Evolutionary conservation across 2,329 filamentous ascomycete genomes (phyloP).

Genomic region (Colletotrichum sp.): DNA sequence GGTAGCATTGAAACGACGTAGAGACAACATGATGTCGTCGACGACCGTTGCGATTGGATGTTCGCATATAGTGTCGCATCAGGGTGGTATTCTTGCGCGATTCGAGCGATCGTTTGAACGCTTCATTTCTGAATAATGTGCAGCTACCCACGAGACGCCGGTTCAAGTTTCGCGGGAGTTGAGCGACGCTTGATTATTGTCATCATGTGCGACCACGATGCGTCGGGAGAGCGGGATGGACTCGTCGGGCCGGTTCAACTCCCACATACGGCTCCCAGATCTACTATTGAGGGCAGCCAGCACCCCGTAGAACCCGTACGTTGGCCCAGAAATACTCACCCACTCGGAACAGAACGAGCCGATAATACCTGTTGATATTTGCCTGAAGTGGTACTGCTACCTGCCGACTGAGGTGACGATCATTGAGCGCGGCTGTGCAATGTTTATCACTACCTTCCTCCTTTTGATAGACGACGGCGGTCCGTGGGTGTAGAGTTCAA

Average conservation of each 20-base stretch:
- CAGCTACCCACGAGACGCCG: background rate
- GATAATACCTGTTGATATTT: background rate
- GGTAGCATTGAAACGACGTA: background rate
- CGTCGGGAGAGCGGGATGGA: background rate
- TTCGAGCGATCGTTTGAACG: background rate
- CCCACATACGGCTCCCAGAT: background rate
- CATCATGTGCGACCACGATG: background rate
- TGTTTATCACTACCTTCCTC: background rate
- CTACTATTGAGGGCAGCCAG: background rate
- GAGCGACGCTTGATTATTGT: background rate
- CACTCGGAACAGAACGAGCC: background rate
- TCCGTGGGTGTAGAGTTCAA: background rate
- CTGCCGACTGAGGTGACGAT: background rate
- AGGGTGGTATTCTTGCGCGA: background rate
- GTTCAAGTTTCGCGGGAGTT: background rate
- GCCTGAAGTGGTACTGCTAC: background rate
- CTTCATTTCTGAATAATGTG: background rate
- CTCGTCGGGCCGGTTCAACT: background rate
- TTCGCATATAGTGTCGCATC: background rate
- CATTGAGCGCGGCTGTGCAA: background rate
- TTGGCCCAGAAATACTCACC: background rate
- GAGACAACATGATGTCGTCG: background rate
- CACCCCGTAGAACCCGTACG: background rate
- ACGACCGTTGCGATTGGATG: constrained; percentile 6
- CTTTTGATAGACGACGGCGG: background rate